These are phyloP conservation scores for Paulinella micropora DNA, from an alignment of 78 protist genomes.

Conservation along the genomic window DNA sequence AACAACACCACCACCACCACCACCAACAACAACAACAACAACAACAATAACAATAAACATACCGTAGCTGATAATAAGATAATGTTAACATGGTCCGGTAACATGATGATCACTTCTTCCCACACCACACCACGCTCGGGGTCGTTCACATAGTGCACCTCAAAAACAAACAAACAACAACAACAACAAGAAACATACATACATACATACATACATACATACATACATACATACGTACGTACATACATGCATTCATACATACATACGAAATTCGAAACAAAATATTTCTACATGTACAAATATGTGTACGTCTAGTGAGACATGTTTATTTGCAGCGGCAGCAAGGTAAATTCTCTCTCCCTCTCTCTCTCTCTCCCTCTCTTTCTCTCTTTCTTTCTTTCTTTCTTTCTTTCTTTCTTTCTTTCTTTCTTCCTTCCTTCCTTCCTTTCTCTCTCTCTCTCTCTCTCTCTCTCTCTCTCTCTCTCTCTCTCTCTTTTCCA, in stretches of 20 bases:
- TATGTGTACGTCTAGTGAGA: too few relatives aligned
- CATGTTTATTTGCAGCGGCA: too few relatives aligned
- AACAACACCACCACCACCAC: too few relatives aligned
- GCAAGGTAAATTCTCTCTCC: too few relatives aligned
- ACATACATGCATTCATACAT: neutral
- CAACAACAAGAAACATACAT: neutral
- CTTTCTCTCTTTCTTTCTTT: too few relatives aligned
- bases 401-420: too few relatives aligned
- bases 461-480: slow-evolving; percentile 80
- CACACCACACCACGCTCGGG: slow-evolving; percentile 77
- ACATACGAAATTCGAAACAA: too few relatives aligned
- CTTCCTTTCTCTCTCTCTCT: too few relatives aligned
- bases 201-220: neutral
- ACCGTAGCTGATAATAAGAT: neutral
- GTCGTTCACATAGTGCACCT: slow-evolving; percentile 72
- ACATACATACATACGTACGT: neutral
- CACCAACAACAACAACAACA: too few relatives aligned
- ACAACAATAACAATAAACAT: neutral
- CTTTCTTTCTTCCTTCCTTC: too few relatives aligned
- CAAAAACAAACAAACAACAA: neutral
- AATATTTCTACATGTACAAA: too few relatives aligned
- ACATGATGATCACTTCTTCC: slow-evolving; percentile 52
- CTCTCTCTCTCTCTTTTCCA: slow-evolving; percentile 49
- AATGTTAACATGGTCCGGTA: neutral
- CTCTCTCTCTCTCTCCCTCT: too few relatives aligned